Conservation (phyloP, 768 basidiomycete species). For the Lentinula sp. region DNA sequence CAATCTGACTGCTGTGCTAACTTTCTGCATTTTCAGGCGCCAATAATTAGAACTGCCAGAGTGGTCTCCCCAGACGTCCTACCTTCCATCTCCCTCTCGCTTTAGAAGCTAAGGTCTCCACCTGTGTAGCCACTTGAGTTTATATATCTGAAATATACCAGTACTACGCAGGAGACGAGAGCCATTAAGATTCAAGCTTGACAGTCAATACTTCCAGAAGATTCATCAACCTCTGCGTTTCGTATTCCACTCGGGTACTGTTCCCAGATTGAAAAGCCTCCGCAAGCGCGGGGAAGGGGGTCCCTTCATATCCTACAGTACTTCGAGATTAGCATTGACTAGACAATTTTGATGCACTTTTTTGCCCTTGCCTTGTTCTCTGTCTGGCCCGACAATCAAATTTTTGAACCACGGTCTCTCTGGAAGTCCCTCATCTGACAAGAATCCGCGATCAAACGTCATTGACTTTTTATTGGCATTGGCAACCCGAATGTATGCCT, state of each 20-base stretch:
- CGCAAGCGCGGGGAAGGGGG: constrained; percentile 74
- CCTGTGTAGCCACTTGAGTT: too few relatives aligned
- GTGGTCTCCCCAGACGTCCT: too few relatives aligned
- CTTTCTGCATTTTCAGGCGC: too few relatives aligned
- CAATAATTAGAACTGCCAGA: too few relatives aligned
- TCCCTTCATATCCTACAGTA: constrained; percentile 68
- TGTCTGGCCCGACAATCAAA: constrained; percentile 3
- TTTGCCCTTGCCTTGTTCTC: not conserved
- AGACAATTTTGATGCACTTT: not conserved
- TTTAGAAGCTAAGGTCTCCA: too few relatives aligned
- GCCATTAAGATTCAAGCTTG: not conserved
- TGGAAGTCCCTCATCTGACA: constrained; percentile 69
- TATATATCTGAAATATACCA: too few relatives aligned
- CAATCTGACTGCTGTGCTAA: too few relatives aligned
- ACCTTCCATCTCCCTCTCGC: too few relatives aligned
- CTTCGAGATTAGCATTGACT: not conserved
- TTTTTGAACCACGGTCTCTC: constrained; percentile 67
- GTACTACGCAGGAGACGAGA: too few relatives aligned
- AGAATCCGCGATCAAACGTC: constrained; percentile 74
- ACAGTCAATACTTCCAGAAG: constrained; percentile 49
- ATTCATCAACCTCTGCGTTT: constrained; percentile 47
- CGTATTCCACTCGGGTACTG: constrained; percentile 62
- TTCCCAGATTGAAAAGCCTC: constrained; percentile 57
- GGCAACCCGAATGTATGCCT: constrained; percentile 52
- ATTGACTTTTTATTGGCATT: constrained; percentile 61